A percentile compares a stretch with the other conserved stretches of the same genome.
phyloP scores from a whole-genome alignment of 192 early-diverging fungal genomes.

The Phycomyces nitens region DNA sequence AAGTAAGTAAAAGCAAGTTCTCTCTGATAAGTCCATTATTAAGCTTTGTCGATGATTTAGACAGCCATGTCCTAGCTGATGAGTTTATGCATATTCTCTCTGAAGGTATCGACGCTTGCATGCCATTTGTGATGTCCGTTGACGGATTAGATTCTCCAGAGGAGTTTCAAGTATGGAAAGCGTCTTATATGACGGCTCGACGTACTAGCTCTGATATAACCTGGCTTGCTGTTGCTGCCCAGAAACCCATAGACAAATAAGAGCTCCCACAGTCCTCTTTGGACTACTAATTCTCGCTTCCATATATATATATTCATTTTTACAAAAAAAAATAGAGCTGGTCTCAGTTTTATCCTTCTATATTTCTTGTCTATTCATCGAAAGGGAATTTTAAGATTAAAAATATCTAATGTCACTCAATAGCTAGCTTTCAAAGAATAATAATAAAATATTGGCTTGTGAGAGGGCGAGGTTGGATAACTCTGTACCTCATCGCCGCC shows the following conservation, averaged over 20 bases:
- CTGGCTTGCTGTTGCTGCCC: conserved; percentile 2
- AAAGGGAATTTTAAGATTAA: no score
- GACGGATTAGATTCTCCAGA: neutral
- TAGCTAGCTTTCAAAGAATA: no score
- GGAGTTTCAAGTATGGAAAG: conserved; percentile 1
- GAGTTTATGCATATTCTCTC: conserved; percentile 11
- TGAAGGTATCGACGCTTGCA: conserved; percentile 1
- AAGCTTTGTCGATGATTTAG: neutral
- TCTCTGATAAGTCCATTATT: neutral
- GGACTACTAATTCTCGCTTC: no score
- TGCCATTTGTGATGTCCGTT: neutral
- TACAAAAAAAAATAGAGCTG: no score
- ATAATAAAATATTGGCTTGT: no score
- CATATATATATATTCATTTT: no score
- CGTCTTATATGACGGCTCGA: conserved; percentile 1
- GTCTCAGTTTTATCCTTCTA: no score
- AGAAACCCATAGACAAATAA: neutral
- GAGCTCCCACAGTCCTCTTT: no score
- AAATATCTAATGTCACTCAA: no score
- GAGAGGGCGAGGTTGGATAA: no score
- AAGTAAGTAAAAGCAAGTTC: neutral
- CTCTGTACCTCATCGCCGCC: no score
- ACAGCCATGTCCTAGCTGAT: neutral
- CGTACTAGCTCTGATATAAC: neutral
- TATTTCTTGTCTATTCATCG: no score